Percentiles rank a stretch among this genome's conserved stretches.
Conservation (phyloP, 2,329 filamentous ascomycete genomes). For the Penicillium sp. region DNA sequence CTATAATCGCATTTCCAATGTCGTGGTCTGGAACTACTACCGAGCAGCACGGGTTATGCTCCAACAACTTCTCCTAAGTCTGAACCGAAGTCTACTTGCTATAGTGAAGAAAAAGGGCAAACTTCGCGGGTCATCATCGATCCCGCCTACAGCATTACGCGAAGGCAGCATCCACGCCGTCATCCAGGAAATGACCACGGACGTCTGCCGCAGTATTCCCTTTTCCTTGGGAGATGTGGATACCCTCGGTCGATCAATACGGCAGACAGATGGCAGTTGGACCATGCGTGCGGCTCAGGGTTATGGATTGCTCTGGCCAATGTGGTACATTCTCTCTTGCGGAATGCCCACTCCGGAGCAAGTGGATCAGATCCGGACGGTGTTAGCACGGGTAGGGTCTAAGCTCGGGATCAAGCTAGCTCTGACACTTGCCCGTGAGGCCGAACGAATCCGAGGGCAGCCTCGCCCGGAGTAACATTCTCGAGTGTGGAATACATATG, state of each 20-base stretch:
- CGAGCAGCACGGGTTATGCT: constrained; percentile 40
- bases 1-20: constrained; percentile 34
- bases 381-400: constrained; percentile 34
- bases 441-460: constrained; percentile 12
- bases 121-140: constrained; percentile 2
- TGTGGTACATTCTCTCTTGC: constrained; percentile 42
- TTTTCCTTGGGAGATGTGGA: constrained; percentile 40
- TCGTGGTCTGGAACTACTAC: constrained; percentile 41
- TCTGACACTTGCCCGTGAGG: constrained; percentile 30
- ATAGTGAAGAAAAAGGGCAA: constrained; percentile 14
- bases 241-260: constrained; percentile 30
- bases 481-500: not conserved
- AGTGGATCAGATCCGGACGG: constrained; percentile 30
- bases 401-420: constrained; percentile 41
- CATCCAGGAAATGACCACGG: constrained; percentile 39
- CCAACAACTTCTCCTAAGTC: constrained; percentile 33
- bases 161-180: constrained; percentile 20
- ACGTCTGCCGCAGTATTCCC: constrained; percentile 40
- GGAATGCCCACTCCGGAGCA: constrained; percentile 38
- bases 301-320: constrained; percentile 41
- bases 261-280: constrained; percentile 15
- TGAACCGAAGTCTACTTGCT: constrained; percentile 24
- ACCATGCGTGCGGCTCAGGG: constrained; percentile 37
- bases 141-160: constrained; percentile 7
- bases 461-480: not conserved